Conservation (phyloP, 768 basidiomycete species). For the Phylloporus sp. region DNA sequence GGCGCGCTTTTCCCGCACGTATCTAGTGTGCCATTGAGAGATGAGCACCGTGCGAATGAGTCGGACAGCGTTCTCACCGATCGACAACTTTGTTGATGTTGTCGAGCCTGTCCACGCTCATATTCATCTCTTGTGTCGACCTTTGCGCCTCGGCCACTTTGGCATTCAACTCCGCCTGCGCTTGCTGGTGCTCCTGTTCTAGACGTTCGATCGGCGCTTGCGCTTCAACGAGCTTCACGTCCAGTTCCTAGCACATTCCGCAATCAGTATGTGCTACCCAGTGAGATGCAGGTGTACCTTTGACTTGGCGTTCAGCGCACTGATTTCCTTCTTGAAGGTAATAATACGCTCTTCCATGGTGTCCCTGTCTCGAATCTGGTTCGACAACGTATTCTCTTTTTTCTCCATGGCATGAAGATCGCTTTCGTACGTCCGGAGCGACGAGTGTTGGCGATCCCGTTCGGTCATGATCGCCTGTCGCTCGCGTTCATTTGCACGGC, state of each 20-base stretch:
- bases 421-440: conserved; percentile 53
- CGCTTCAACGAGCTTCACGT: conserved; percentile 54
- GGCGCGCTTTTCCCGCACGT: conserved; percentile 64
- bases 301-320: conserved; percentile 37
- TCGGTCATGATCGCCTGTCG: conserved; percentile 53
- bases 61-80: conserved; percentile 38
- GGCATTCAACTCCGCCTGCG: conserved; percentile 46
- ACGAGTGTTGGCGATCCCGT: conserved; percentile 54
- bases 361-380: conserved; percentile 57
- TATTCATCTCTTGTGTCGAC: conserved; percentile 60
- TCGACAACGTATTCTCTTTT: conserved; percentile 52
- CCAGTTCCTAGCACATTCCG: conserved; percentile 49
- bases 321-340: conserved; percentile 56
- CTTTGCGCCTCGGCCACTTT: conserved; percentile 52
- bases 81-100: conserved; percentile 61
- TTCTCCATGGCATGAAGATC: conserved; percentile 62
- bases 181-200: conserved; percentile 49
- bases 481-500: conserved; percentile 65
- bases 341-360: conserved; percentile 53
- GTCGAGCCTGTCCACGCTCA: conserved; percentile 57
- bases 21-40: conserved; percentile 42
- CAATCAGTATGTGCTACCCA: neutral
- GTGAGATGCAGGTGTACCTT: conserved; percentile 40
- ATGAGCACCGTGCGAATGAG: neutral
- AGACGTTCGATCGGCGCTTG: conserved; percentile 63